Base-by-base conservation (phyloP, 148 eudicot species). In the Camellia sinensis region DNA sequence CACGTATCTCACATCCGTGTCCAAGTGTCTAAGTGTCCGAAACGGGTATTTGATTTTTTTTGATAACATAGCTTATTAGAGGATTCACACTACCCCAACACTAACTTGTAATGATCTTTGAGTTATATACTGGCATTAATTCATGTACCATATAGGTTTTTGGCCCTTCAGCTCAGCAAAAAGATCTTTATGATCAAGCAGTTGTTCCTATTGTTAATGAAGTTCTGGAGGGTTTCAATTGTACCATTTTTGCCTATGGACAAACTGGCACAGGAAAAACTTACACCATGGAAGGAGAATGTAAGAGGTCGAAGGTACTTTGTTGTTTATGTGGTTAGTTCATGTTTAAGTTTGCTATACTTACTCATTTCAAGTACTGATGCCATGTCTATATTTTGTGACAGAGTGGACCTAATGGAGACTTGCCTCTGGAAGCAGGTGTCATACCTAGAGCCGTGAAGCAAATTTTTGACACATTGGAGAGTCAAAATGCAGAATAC, bases 211-310 rank as follows among this genome's bases (percentile, higher is more conserved):
- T 97, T 75, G 99, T 97, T 0, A 85, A 90, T 67, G 99, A 97
- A 85, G 99, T 97, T 77, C 82, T 97, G 78, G 99, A 97, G 75
- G 99, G 99, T 21, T 97, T 94, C 75, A 97, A 97, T 82, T 97
- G 99, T 81, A 97, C 99, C 75, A 93, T 97, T 68, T 97, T 97
- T 86, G 99, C 99, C 0, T 97, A 97, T 90, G 99, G 99, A 37
- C 99, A 97, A 85, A 97, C 99, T n/a, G 99, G 99, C 37, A 97
- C 99, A 1, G 99, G 99, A 71, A 97, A 97, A 88, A 97, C 99
- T 11, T 97, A 92, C 84, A 97, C 99, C 21, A 97, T 97, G 99
- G 99, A 97, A 83, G 98, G 98, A 17, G 97, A 93, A 59, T 91
- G 97, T 79, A 95, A 88, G 88, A 85, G 90, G 85, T 37, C 92